Evolutionary conservation across 2,329 filamentous ascomycete genomes (phyloP).

Genomic region (Aspergillus pseudonomiae): DNA sequence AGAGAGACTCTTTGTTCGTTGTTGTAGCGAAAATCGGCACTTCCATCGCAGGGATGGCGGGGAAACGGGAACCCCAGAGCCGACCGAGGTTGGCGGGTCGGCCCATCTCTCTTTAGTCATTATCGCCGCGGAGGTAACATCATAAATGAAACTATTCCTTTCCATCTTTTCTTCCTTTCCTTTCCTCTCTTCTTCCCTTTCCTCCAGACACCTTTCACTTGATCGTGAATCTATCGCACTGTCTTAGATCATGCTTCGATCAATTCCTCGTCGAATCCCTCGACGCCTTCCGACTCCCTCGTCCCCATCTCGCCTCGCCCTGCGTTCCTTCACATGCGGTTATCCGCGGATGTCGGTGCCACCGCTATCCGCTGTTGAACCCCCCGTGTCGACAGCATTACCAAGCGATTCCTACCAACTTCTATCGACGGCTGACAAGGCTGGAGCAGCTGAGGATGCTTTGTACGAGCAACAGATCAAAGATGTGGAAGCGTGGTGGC

Average conservation of each 20-base stretch:
- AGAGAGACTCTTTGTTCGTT: neutral
- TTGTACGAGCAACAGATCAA: constrained; percentile 82
- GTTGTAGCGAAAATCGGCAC: constrained; percentile 3
- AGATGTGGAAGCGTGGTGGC: constrained; percentile 91
- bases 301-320: constrained; percentile 27
- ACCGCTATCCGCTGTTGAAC: constrained; percentile 56
- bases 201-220: neutral
- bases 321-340: constrained; percentile 41
- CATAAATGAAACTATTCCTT: too few relatives aligned
- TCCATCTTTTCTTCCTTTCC: neutral
- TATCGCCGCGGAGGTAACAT: neutral
- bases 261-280: constrained; percentile 38
- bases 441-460: constrained; percentile 78
- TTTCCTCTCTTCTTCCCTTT: neutral
- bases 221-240: neutral
- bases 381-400: constrained; percentile 62
- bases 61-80: constrained; percentile 3
- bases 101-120: neutral
- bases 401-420: constrained; percentile 84
- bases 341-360: constrained; percentile 57
- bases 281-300: constrained; percentile 31
- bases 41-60: neutral
- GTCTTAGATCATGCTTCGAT: constrained; percentile 37
- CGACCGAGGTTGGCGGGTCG: neutral
- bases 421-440: constrained; percentile 74